These are phyloP conservation scores for Lathyrus oleraceus DNA, from an alignment of 306 rosid genomes.

Conservation along the genomic window DNA sequence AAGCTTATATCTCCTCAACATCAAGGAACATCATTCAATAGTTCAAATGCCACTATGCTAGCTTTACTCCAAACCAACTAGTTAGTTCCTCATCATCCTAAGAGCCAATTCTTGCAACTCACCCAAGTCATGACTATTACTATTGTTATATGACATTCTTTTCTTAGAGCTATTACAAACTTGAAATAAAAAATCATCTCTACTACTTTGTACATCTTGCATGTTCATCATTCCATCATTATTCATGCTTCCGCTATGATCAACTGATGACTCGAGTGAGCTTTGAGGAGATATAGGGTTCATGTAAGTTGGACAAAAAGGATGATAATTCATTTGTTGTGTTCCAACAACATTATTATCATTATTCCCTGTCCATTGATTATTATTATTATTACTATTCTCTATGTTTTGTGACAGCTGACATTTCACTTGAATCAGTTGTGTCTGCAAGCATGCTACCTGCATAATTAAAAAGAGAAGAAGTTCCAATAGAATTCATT, in stretches of 20 bases:
- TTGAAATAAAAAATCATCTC: conserved; percentile 48
- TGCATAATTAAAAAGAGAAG: conserved; percentile 32
- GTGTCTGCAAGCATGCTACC: conserved; percentile 95
- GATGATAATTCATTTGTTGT: conserved; percentile 39
- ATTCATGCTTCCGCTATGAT: conserved; percentile 48
- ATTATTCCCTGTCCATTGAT: conserved; percentile 49
- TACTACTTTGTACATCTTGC: conserved; percentile 61
- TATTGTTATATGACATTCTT: conserved; percentile 39
- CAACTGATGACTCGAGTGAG: conserved; percentile 73
- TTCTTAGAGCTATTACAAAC: conserved; percentile 43
- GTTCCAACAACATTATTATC: conserved; percentile 12
- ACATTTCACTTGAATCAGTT: conserved; percentile 78
- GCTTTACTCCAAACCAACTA: background rate
- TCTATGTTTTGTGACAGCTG: conserved; percentile 69
- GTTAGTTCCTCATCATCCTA: conserved; percentile 86
- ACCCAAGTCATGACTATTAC: conserved; percentile 54
- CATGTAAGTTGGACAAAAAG: conserved; percentile 48
- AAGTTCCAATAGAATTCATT: background rate
- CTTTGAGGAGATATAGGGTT: conserved; percentile 85
- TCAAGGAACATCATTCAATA: conserved; percentile 32
- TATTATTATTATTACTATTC: conserved; percentile 23
- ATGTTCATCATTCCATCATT: conserved; percentile 48
- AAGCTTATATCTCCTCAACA: conserved; percentile 29
- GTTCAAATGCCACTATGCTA: conserved; percentile 11
- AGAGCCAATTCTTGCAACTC: conserved; percentile 91